These are phyloP conservation scores for Hypoxylon rickii DNA, from an alignment of 495 filamentous ascomycete species.

Conservation along the genomic window DNA sequence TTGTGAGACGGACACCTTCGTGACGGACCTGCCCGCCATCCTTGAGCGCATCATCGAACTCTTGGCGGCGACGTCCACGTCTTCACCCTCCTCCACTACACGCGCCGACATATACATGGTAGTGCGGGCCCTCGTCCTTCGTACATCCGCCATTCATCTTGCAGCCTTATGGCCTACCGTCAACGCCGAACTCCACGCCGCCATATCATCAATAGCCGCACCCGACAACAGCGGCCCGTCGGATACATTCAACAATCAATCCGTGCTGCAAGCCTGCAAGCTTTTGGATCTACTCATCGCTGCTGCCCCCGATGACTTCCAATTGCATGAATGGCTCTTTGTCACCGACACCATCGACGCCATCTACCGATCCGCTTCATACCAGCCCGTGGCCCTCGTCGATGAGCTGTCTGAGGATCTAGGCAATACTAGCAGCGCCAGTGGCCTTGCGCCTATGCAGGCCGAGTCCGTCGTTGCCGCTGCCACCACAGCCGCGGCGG, in stretches of 20 bases:
- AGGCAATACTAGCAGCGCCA: constrained; percentile 46
- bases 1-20: constrained; percentile 73
- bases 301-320: constrained; percentile 92
- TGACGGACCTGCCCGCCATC: constrained; percentile 70
- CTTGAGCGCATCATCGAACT: constrained; percentile 88
- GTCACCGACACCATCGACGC: constrained; percentile 96
- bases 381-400: constrained; percentile 74
- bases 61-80: constrained; percentile 80
- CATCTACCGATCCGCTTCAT: constrained; percentile 79
- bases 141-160: constrained; percentile 75
- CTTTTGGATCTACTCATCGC: constrained; percentile 83
- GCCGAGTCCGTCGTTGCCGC: constrained; percentile 39
- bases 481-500: constrained; percentile 19
- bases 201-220: constrained; percentile 74
- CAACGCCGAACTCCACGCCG: constrained; percentile 82
- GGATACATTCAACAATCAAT: constrained; percentile 75
- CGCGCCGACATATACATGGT: constrained; percentile 90
- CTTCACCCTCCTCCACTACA: constrained; percentile 88
- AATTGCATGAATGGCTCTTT: constrained; percentile 94
- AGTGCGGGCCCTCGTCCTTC: constrained; percentile 76
- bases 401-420: constrained; percentile 86
- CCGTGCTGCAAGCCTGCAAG: constrained; percentile 88
- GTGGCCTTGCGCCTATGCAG: constrained; percentile 14
- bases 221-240: constrained; percentile 61
- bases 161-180: constrained; percentile 87